Base-by-base conservation (phyloP, 2,329 filamentous ascomycete genomes). In the Neurospora sp. region DNA sequence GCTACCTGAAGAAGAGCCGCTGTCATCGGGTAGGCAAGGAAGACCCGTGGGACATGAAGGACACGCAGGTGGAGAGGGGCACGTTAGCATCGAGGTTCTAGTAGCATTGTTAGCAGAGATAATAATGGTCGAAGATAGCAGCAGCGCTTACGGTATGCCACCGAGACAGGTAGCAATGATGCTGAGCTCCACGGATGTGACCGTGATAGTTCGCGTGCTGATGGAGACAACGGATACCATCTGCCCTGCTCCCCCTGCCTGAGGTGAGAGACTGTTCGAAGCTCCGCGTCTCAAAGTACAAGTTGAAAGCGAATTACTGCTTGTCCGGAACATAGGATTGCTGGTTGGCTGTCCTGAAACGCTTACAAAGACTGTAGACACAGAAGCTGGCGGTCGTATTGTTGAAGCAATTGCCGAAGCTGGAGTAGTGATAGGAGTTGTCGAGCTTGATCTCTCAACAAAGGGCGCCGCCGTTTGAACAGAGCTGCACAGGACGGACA, bases 181-280 rank as follows among this genome's bases (percentile, higher is more conserved):
- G 15, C 69, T 70, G 37, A 70, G 40, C 41, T 69, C 67, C 33
- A 70, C 38, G 8, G 41, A 41, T 17, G 69, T 70, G 8, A 70
- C 23, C 2, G 69, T 70, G 4, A 70, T 40, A 8, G 23, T 70
- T 23, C 37, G 52, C 28, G 52, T 62, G 28, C 52, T 62, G 52
- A 36, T 36, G 6, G 52, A 62, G 52, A 36, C 28, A 33, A 62
- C 52, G 52, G 52, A 36, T 33, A 62, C 3, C 3, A 62, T 62
- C 52, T 36, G 6, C 28, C 52, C 28, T 62, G 52, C 28, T 36
- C 15, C 52, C 28, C 28, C 28, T 62, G 28, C 52, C 52, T 36
- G 52, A 62, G 52, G 52, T 36, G 15, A 36, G 28, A 62, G 52
- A 36, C 52, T n/a, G 52, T 62, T 62, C 15, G 52, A 62, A 62